Evolutionary conservation across 202 grass and related monocot genomes (phyloP).

Genomic region (Eragrostis tef): DNA sequence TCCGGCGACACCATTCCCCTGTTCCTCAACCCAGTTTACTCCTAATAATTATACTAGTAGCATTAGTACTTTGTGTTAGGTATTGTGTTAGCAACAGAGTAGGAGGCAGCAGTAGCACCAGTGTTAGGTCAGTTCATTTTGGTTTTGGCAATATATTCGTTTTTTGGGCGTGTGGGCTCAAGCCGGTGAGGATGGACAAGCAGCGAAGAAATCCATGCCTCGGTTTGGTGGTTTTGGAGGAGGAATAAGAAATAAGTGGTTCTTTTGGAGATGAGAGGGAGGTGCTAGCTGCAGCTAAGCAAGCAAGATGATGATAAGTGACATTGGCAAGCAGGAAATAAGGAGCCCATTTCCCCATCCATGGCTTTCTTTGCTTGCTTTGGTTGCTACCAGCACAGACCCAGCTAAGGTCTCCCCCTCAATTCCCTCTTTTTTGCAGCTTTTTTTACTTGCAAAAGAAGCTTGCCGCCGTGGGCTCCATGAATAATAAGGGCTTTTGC

Average conservation of each 20-base stretch:
- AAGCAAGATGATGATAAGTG: not conserved
- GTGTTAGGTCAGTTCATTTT: slow-evolving; percentile 45
- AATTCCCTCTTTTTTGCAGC: slow-evolving; percentile 43
- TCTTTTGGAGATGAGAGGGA: not conserved
- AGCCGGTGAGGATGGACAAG: slow-evolving; percentile 18
- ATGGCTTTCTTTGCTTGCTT: slow-evolving; percentile 49
- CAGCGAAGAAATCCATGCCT: slow-evolving; percentile 24
- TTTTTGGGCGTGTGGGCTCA: slow-evolving; percentile 27
- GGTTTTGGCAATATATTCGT: slow-evolving; percentile 56
- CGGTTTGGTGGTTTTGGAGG: not conserved
- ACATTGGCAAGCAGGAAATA: slow-evolving; percentile 15
- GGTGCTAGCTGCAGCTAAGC: slow-evolving; percentile 8
- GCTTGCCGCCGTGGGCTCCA: slow-evolving; percentile 50
- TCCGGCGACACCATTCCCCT: not conserved
- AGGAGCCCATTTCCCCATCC: slow-evolving; percentile 5
- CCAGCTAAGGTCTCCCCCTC: slow-evolving; percentile 42
- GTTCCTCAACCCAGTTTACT: not conserved
- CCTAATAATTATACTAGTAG: slow-evolving; percentile 30
- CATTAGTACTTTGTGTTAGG: slow-evolving; percentile 39
- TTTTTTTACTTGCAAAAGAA: slow-evolving; percentile 46
- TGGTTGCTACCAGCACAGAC: slow-evolving; percentile 39
- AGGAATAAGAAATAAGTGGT: slow-evolving; percentile 42
- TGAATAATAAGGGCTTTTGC: slow-evolving; percentile 44
- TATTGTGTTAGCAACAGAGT: slow-evolving; percentile 39
- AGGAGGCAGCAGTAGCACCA: slow-evolving; percentile 42